These are phyloP conservation scores for Agrocybe chaxingu DNA, from an alignment of 768 basidiomycete species.

Conservation along the genomic window DNA sequence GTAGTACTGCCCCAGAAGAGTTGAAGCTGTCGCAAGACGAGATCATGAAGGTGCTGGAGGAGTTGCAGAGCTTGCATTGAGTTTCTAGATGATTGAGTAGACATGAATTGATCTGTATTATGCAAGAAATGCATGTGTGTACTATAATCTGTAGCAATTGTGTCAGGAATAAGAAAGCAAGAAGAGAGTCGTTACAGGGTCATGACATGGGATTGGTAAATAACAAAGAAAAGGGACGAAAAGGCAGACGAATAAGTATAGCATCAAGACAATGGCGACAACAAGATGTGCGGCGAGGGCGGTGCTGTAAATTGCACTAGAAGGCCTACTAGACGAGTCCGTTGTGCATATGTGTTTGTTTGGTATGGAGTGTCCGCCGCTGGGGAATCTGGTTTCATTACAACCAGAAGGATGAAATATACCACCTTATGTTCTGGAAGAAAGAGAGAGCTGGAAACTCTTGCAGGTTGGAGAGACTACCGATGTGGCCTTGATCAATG, in stretches of 20 bases:
- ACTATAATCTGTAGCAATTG: constrained; percentile 1
- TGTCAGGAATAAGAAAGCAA: not conserved
- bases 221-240: not conserved
- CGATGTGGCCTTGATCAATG: constrained; percentile 31
- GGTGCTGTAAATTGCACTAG: not conserved
- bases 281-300: not conserved
- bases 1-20: constrained; percentile 56
- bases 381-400: constrained; percentile 5
- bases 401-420: constrained; percentile 26
- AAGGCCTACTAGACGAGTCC: too few species aligned
- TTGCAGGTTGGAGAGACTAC: constrained; percentile 13
- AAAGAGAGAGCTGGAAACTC: constrained; percentile 36
- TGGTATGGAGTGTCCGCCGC: not conserved
- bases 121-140: constrained; percentile 2
- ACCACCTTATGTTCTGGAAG: constrained; percentile 39
- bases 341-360: too few species aligned
- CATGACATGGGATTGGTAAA: not conserved
- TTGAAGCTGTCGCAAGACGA: constrained; percentile 45
- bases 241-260: not conserved
- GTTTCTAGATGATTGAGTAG: not conserved
- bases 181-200: not conserved
- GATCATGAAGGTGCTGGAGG: constrained; percentile 41
- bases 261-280: not conserved
- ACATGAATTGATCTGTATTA: not conserved
- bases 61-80: constrained; percentile 57